Evolutionary conservation across 164 flowering plant species (phyloP).

Genomic region (Tetracentron sinense): DNA sequence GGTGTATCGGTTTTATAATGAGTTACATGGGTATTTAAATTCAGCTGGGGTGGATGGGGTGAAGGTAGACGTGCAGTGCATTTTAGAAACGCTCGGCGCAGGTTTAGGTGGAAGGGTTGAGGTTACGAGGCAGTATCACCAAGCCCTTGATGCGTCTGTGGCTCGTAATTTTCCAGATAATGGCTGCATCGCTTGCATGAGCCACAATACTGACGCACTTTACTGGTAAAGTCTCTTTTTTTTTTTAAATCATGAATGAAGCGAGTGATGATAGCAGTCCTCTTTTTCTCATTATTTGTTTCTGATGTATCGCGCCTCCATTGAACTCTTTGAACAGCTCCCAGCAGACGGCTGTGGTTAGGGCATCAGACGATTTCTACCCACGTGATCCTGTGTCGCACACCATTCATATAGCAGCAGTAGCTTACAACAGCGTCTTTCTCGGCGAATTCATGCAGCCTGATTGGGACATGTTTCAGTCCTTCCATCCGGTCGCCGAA

Average conservation of each 20-base stretch:
- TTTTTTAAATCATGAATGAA: no score
- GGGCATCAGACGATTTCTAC: conserved; percentile 96
- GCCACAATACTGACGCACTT: conserved; percentile 88
- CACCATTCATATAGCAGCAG: conserved; percentile 94
- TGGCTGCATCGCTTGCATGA: conserved; percentile 92
- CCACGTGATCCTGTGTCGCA: conserved; percentile 90
- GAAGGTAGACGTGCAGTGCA: conserved; percentile 92
- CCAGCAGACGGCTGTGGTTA: conserved; percentile 80
- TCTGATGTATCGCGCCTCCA: not conserved
- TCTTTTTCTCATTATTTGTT: not conserved
- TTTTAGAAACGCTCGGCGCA: conserved; percentile 82
- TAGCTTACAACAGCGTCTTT: conserved; percentile 87
- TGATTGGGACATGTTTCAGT: conserved; percentile 99
- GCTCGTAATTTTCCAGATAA: conserved; percentile 76
- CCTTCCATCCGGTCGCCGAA: conserved; percentile 86
- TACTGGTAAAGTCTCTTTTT: conserved; percentile 41
- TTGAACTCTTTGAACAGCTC: conserved; percentile 43
- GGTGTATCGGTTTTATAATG: conserved; percentile 64
- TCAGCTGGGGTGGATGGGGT: conserved; percentile 87
- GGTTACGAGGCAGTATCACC: conserved; percentile 75
- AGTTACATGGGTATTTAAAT: conserved; percentile 72
- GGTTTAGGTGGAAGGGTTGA: conserved; percentile 89
- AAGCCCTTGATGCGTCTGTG: conserved; percentile 84
- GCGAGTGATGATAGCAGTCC: no score
- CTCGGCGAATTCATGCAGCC: conserved; percentile 94